A percentile compares a stretch with the other conserved stretches of the same genome.
Conservation (phyloP, 2,329 filamentous ascomycete species). For the Albifimbria verrucaria region DNA sequence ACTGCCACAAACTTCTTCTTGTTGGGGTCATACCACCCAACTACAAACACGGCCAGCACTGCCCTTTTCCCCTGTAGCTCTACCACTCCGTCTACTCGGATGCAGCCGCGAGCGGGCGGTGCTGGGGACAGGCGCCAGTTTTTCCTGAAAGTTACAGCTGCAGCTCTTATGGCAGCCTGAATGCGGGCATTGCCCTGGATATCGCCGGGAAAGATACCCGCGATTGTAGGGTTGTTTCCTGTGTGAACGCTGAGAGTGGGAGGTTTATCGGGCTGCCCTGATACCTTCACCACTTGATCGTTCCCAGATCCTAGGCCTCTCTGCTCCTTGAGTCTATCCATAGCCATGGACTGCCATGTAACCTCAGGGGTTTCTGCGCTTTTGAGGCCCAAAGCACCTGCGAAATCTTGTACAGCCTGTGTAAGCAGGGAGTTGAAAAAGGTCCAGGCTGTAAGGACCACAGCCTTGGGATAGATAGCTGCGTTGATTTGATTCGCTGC, state of each 20-base stretch:
- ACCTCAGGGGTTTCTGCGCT: conserved; percentile 20
- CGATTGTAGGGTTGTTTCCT: conserved; percentile 19
- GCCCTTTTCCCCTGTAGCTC: conserved; percentile 46
- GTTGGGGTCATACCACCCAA: conserved; percentile 55
- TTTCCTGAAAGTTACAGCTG: conserved; percentile 33
- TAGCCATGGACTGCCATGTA: conserved; percentile 27
- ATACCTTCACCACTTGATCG: conserved; percentile 17
- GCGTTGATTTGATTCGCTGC: conserved; percentile 42
- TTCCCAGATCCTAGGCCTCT: conserved; percentile 18
- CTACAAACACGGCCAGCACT: conserved; percentile 47
- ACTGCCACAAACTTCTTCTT: conserved; percentile 40
- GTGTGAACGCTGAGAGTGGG: conserved; percentile 18
- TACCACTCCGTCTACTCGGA: conserved; percentile 52
- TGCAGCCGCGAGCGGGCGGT: conserved; percentile 46
- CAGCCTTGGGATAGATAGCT: conserved; percentile 51
- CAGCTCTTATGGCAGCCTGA: conserved; percentile 27
- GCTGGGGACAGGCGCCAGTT: conserved; percentile 43
- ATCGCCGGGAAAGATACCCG: conserved; percentile 21
- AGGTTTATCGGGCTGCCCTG: conserved; percentile 21
- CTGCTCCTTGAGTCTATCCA: conserved; percentile 25
- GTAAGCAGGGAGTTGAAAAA: conserved; percentile 46
- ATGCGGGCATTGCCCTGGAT: conserved; percentile 32
- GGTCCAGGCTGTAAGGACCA: conserved; percentile 48
- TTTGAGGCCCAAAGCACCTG: conserved; percentile 42
- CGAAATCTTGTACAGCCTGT: conserved; percentile 41